These are phyloP conservation scores for Ogataea trehalophila DNA, from an alignment of 805 yeast genomes.

Conservation along the genomic window DNA sequence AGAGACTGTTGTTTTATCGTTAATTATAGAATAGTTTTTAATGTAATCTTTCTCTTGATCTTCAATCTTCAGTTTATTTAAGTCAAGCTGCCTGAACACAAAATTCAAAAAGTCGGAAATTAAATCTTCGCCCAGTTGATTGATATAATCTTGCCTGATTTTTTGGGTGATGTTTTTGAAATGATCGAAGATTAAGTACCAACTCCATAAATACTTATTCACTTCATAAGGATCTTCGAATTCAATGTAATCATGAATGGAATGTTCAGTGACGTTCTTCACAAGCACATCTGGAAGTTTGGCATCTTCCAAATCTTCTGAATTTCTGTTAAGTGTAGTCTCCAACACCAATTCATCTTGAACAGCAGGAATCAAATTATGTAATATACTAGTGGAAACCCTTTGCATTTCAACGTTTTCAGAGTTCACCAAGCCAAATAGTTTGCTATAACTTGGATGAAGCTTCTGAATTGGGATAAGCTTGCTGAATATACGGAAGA, in stretches of 20 bases:
- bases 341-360: slow-evolving; percentile 64
- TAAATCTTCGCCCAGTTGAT: slow-evolving; percentile 49
- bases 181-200: slow-evolving; percentile 59
- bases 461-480: slow-evolving; percentile 30
- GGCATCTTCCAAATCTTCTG: slow-evolving; percentile 28
- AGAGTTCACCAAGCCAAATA: slow-evolving; percentile 32
- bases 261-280: slow-evolving; percentile 26
- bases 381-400: slow-evolving; percentile 37
- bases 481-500: slow-evolving; percentile 16
- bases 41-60: slow-evolving; percentile 23
- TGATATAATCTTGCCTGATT: slow-evolving; percentile 55
- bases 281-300: slow-evolving; percentile 40
- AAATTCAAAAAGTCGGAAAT: slow-evolving; percentile 48
- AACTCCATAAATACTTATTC: slow-evolving; percentile 54
- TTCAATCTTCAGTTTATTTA: slow-evolving; percentile 19
- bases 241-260: slow-evolving; percentile 34
- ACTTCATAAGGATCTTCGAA: slow-evolving; percentile 33
- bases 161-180: slow-evolving; percentile 62
- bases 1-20: slow-evolving; percentile 8
- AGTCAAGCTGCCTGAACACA: slow-evolving; percentile 50
- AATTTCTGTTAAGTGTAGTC: slow-evolving; percentile 47
- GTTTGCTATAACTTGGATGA: slow-evolving; percentile 28
- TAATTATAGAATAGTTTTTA: slow-evolving; percentile 18
- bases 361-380: slow-evolving; percentile 34
- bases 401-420: slow-evolving; percentile 37